Conservation (phyloP, 768 basidiomycete genomes). For the Baorangia bicolor region DNA sequence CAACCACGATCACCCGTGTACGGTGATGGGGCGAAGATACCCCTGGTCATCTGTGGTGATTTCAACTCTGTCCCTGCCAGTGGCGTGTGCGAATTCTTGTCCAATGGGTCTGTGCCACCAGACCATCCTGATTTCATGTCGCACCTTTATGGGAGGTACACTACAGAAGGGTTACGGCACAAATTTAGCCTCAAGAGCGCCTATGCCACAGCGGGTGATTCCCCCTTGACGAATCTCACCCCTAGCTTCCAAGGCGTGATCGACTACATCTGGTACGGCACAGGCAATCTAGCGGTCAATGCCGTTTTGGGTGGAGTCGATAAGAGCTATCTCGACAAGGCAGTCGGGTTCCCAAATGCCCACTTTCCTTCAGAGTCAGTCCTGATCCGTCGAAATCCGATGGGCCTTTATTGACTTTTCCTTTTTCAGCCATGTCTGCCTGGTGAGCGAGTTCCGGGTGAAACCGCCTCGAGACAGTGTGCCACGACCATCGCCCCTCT, state of each 20-base stretch:
- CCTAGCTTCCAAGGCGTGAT: conserved; percentile 84
- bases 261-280: conserved; percentile 94
- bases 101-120: conserved; percentile 63
- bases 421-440: conserved; percentile 62
- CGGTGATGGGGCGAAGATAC: conserved; percentile 84
- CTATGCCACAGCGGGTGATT: conserved; percentile 60
- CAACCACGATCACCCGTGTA: conserved; percentile 62
- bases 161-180: conserved; percentile 84
- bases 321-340: conserved; percentile 77
- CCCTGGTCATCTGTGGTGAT: conserved; percentile 90
- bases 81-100: conserved; percentile 90
- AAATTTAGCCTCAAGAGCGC: conserved; percentile 81
- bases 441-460: conserved; percentile 75
- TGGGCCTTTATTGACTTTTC: conserved; percentile 2
- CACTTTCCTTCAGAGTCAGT: conserved; percentile 97
- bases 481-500: conserved; percentile 38
- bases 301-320: conserved; percentile 90
- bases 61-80: conserved; percentile 88
- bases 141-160: conserved; percentile 89
- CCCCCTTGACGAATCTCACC: conserved; percentile 85
- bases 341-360: conserved; percentile 94
- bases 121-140: conserved; percentile 91
- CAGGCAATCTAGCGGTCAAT: conserved; percentile 68
- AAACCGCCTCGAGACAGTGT: conserved; percentile 60
- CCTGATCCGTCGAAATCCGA: conserved; percentile 4